Conservation (phyloP, 768 basidiomycete genomes). For the Russula vinacea region DNA sequence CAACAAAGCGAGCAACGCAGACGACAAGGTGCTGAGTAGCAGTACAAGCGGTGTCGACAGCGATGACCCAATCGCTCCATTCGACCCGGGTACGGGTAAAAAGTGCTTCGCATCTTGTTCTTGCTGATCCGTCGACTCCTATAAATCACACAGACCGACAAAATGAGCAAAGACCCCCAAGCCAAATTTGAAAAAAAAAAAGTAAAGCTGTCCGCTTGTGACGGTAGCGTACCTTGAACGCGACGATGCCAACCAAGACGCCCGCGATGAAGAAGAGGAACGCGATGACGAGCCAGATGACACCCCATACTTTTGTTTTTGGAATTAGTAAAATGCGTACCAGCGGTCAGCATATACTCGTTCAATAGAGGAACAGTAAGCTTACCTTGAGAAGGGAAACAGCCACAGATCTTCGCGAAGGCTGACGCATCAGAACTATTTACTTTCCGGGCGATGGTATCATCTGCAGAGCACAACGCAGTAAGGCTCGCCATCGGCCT, state of each 20-base stretch:
- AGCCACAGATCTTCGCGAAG: constrained; percentile 82
- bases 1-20: constrained; percentile 6
- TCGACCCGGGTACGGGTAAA: constrained; percentile 57
- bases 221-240: constrained; percentile 64
- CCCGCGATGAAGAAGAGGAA: constrained; percentile 72
- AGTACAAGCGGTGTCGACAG: constrained; percentile 7
- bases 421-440: constrained; percentile 85
- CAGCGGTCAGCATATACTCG: neutral
- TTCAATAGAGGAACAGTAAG: neutral
- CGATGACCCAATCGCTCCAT: constrained; percentile 31
- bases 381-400: constrained; percentile 75
- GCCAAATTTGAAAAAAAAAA: neutral
- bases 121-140: constrained; percentile 64
- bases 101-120: constrained; percentile 51
- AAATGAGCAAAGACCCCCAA: neutral
- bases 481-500: neutral
- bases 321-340: neutral
- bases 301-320: constrained; percentile 76
- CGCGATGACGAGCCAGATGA: constrained; percentile 79
- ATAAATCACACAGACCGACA: neutral
- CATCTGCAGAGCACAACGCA: constrained; percentile 50
- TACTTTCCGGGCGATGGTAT: constrained; percentile 78
- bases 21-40: neutral
- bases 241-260: constrained; percentile 71
- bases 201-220: neutral